Conservation (phyloP, 73 alveolate species). For the Paramecium bursaria region DNA sequence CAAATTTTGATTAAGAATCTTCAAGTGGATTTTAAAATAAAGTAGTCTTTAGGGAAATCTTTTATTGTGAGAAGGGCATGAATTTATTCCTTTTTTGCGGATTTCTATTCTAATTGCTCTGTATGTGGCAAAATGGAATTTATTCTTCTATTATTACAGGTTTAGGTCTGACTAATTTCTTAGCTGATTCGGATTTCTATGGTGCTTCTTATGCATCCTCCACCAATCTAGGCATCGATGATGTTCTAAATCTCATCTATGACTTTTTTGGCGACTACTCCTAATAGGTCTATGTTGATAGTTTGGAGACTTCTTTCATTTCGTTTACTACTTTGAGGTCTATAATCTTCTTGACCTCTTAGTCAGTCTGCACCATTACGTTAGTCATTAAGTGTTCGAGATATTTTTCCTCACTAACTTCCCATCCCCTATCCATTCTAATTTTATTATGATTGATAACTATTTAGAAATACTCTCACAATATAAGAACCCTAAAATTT, state of each 20-base stretch:
- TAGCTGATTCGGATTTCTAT: neutral
- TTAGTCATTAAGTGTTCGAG: slow-evolving; percentile 9
- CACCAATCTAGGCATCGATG: slow-evolving; percentile 37
- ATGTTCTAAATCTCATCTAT: slow-evolving; percentile 42
- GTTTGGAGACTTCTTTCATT: neutral
- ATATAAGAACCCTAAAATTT: slow-evolving; percentile 38
- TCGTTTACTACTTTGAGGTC: slow-evolving; percentile 22
- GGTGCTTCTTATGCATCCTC: no score
- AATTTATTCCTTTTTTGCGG: neutral
- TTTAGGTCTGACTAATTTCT: neutral
- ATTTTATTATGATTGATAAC: slow-evolving; percentile 18
- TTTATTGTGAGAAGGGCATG: neutral
- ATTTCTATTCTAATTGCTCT: neutral
- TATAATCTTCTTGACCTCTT: no score
- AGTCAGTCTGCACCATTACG: no score
- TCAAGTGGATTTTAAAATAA: slow-evolving; percentile 23
- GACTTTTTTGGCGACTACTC: neutral
- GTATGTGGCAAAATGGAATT: no score
- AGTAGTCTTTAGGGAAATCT: slow-evolving; percentile 27
- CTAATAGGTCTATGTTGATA: neutral
- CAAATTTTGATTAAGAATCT: neutral
- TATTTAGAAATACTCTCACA: slow-evolving; percentile 37
- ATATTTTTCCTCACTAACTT: slow-evolving; percentile 48
- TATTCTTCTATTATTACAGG: neutral
- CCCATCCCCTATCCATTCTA: slow-evolving; percentile 50